phyloP scores from a whole-genome alignment of 306 rosid genomes.

The Corylus heterophylla region DNA sequence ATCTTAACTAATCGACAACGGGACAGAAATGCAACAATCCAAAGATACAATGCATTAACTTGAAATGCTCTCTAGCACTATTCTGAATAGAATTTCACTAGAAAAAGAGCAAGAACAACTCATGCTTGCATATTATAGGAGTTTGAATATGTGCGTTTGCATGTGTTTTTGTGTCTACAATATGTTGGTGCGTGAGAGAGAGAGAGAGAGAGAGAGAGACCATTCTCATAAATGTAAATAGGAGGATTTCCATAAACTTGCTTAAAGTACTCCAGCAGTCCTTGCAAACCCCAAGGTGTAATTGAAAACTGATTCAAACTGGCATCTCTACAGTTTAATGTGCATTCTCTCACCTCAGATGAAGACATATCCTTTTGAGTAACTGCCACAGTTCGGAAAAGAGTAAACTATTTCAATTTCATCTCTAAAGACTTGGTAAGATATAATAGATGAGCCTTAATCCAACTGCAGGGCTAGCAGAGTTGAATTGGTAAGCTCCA shows the following conservation, averaged over 20 bases:
- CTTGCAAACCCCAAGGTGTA: conserved; percentile 32
- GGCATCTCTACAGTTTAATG: background rate
- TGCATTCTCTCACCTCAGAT: conserved; percentile 29
- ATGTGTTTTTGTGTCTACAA: background rate
- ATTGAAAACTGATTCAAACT: conserved; percentile 35
- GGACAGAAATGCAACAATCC: no score
- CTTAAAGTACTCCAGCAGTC: conserved; percentile 35
- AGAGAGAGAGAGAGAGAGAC: conserved; percentile 20
- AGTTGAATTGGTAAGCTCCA: no score
- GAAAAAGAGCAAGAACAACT: background rate
- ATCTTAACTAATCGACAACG: no score
- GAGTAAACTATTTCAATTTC: conserved; percentile 2
- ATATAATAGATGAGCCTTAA: no score
- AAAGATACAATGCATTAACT: background rate
- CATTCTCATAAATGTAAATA: conserved; percentile 58
- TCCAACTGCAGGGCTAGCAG: no score
- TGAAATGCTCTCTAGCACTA: background rate
- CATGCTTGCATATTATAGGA: background rate
- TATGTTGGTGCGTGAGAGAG: background rate
- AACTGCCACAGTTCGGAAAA: conserved; percentile 12
- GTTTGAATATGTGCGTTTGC: no score
- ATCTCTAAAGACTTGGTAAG: background rate
- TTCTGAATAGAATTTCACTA: background rate
- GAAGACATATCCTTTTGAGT: background rate
- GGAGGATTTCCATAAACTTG: conserved; percentile 44